Evolutionary conservation across 2,329 filamentous ascomycete species (phyloP), one percentile per base, ranked within the genome.

Genomic region (Phoma sp.): DNA sequence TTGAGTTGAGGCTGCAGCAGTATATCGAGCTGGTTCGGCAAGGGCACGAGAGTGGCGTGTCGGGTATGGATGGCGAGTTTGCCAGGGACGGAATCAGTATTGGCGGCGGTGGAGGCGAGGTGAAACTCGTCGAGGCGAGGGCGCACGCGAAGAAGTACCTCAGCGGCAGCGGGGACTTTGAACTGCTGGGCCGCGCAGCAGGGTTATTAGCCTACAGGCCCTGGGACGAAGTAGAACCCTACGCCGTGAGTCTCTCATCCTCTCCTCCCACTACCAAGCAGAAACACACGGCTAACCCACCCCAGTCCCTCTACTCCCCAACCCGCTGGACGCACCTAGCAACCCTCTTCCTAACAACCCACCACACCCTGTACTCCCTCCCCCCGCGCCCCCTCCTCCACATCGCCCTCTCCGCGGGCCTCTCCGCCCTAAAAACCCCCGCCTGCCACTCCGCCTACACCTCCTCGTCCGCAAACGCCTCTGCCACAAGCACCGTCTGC

Each of bases 351-450:
- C 85, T 92, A 61, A 81, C 84, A 58, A 96, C 93, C 1, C 92
- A 98, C 77, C 92, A 96, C 79, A 86, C 83, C 39, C 86, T 99
- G 4, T 88, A 96, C 60, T 88, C 88, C 15, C 85, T 99, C 0
- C 93, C 95, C 0, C 83, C 89, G 2, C 86, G 88, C 19, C 93
- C 95, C 0, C 85, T 97, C 17, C 85, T 99, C 24, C 92, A 98
- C 76, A 89, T 96, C 58, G 95, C 95, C 12, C 85, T 99, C 9
- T 92, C 89, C 0, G 92, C 93, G 0, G 95, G 95, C 7, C 84
- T 99, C 9, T 97, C 93, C 0, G 93, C 95, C 1, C 87, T 99
- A 63, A 99, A 99, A 76, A 98, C 95, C 0, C 95, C 95, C 0
- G 88, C 92, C 15, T 99, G 95, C 73, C 93, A 98, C 77, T 89